A percentile compares a stretch with the other conserved stretches of the same genome.
phyloP scores from a whole-genome alignment of 106 monocot species.

The Platanthera guangdongensis region DNA sequence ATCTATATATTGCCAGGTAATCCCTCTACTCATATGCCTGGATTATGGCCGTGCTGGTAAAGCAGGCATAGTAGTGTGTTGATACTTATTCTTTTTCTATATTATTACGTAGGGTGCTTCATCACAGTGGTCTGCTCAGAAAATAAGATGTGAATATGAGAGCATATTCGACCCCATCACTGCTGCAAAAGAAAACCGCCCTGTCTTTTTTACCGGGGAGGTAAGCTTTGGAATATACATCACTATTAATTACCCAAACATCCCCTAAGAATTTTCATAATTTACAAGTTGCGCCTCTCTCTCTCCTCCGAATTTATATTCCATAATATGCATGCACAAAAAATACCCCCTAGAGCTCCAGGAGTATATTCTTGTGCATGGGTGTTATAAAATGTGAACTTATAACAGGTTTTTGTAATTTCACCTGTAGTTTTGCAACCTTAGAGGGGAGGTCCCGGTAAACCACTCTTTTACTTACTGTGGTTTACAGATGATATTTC shows the following conservation, averaged over 20 bases:
- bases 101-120: slow-evolving; percentile 54
- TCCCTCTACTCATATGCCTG: not conserved
- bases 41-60: not conserved
- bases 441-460: too few species aligned
- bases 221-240: slow-evolving; percentile 21
- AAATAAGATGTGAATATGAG: slow-evolving; percentile 48
- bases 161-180: slow-evolving; percentile 68
- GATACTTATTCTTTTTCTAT: not conserved
- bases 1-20: slow-evolving; percentile 90
- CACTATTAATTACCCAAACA: not conserved
- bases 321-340: too few species aligned
- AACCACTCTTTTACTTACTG: not conserved
- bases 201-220: slow-evolving; percentile 96
- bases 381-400: too few species aligned
- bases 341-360: too few species aligned
- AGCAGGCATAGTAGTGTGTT: not conserved
- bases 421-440: too few species aligned
- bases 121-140: slow-evolving; percentile 91
- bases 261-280: not conserved
- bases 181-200: slow-evolving; percentile 58
- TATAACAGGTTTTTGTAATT: too few species aligned
- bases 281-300: too few species aligned
- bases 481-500: slow-evolving; percentile 77
- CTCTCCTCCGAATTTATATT: too few species aligned
- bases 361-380: too few species aligned